Base-by-base conservation (phyloP, 495 filamentous ascomycete species). In the Ascobolus immersus region DNA sequence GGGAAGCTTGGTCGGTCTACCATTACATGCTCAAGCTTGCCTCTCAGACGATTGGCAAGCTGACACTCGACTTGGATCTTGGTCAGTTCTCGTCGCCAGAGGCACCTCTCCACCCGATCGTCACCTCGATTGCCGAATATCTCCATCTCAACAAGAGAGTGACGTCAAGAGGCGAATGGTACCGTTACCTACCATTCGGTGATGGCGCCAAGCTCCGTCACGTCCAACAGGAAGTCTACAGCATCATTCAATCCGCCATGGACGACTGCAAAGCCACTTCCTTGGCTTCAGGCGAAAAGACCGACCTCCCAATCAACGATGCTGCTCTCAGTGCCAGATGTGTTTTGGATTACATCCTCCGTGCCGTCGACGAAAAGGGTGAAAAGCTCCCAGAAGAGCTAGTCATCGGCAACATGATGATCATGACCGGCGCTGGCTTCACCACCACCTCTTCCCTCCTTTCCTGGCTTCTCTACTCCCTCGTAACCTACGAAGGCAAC, bases 11-110 rank as follows among this genome's bases (percentile, higher is more conserved):
- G 52, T 69, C 69, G 42, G 62, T 62, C 6, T 71, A 69, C 35
- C 59, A 56, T 23, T 68, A 62, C 32, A 69, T 67, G 62, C 40
- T 69, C 11, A 69, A 71, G 47, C 52, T 71, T 0, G 63, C 50
- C 3, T 57, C 61, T 0, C 61, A 64, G 28, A 52, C 57, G 2
- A 57, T 69, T 11, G 57, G 60, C 11, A 62, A 62, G 42, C 38
- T 71, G 4, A 53, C 53, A 0, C 52, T 69, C 0, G 59, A 58
- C 2, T 35, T 56, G 38, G 61, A 69, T 44, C 57, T 66, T 15
- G 27, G 58, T 22, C 65, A 70, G 34, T 69, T 70, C 40, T 41
- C 39, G 4, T 20, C 43, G 1, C 33, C 52, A 7, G 56, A 65
- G 38, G 36, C 60, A 3, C 55, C 51, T 0, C 24, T 55, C 0